A percentile compares a stretch with the other conserved stretches of the same genome.
Conservation (phyloP, 331 rosid genomes). For the Erythrophleum ivorense region DNA sequence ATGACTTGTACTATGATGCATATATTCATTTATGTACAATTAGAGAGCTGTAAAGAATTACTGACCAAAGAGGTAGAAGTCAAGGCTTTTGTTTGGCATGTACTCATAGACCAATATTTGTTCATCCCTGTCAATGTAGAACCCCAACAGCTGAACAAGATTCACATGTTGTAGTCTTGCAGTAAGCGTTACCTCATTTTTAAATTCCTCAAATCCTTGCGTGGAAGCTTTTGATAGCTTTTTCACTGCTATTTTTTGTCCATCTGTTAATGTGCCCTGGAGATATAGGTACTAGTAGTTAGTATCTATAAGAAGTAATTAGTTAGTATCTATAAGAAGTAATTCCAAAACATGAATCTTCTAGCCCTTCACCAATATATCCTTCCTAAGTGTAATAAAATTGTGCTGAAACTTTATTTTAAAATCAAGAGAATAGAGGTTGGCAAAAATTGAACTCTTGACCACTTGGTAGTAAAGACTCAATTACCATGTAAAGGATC, state of each 20-base stretch:
- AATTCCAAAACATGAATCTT: no score
- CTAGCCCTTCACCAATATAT: no score
- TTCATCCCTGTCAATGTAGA: constrained; percentile 43
- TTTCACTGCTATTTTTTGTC: constrained; percentile 41
- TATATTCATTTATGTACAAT: no score
- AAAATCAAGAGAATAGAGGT: no score
- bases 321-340: no score
- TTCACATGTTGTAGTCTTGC: constrained; percentile 55
- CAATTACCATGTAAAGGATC: no score
- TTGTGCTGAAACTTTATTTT: no score
- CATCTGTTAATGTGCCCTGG: constrained; percentile 25
- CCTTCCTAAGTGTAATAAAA: no score
- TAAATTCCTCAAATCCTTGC: constrained; percentile 47
- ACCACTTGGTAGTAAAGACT: no score
- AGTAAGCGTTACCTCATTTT: constrained; percentile 49
- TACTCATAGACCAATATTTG: constrained; percentile 50
- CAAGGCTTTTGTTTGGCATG: constrained; percentile 47
- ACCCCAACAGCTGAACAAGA: constrained; percentile 55
- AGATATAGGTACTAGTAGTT: no score
- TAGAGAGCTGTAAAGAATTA: neutral
- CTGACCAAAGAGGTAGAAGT: constrained; percentile 46
- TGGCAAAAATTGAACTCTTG: no score
- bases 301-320: no score
- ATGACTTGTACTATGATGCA: neutral
- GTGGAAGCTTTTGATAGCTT: constrained; percentile 37